phyloP scores from a whole-genome alignment of 768 basidiomycete genomes.

The Leccinum uliginosum region DNA sequence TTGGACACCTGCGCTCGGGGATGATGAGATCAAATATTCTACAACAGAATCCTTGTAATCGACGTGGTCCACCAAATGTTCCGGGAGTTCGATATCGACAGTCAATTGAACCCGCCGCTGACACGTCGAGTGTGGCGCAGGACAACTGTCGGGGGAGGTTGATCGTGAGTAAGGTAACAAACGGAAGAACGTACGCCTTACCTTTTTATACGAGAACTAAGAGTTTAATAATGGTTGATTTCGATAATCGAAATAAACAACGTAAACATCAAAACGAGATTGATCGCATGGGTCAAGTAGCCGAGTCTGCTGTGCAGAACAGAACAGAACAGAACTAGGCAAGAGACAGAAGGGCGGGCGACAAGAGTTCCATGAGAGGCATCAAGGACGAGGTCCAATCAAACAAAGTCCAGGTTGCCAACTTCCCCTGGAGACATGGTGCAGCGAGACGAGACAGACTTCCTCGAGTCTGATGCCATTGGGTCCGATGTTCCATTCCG shows the following conservation, averaged over 20 bases:
- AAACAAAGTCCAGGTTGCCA: conserved; percentile 76
- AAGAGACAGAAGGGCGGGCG: neutral
- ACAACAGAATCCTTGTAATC: neutral
- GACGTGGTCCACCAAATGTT: neutral
- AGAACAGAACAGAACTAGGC: neutral
- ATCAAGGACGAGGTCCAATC: conserved; percentile 15
- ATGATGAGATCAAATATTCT: neutral
- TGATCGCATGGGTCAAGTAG: neutral
- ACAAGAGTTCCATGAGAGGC: neutral
- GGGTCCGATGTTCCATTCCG: conserved; percentile 22
- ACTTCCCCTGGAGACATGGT: conserved; percentile 74
- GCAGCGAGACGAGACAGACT: conserved; percentile 61
- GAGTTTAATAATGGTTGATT: neutral
- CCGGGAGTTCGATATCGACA: neutral
- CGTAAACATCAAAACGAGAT: neutral
- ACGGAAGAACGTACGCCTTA: neutral
- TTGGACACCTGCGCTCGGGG: neutral
- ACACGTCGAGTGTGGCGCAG: neutral
- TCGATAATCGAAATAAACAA: neutral
- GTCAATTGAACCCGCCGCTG: neutral
- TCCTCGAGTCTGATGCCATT: conserved; percentile 23
- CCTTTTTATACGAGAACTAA: neutral
- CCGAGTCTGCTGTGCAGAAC: neutral
- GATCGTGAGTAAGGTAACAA: neutral
- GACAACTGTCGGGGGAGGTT: neutral